A percentile compares a stretch with the other conserved stretches of the same genome.
These are phyloP conservation scores for Leccinum subgranulosum DNA, from an alignment of 768 basidiomycete genomes.

Conservation along the genomic window DNA sequence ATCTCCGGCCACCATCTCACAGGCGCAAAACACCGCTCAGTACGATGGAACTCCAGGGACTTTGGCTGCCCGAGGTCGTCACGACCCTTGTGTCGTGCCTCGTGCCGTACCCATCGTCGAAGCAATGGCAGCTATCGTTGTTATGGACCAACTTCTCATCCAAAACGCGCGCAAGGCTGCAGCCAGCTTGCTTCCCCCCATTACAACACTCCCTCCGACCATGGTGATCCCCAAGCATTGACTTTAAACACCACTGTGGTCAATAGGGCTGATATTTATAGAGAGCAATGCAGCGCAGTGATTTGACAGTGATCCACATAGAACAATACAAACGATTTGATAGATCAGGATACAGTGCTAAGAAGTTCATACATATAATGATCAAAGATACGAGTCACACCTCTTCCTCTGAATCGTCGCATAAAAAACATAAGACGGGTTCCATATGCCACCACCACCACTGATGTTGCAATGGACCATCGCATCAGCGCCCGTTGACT, in stretches of 20 bases:
- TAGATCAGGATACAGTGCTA: background rate
- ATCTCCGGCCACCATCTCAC: constrained; percentile 96
- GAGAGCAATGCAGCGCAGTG: background rate
- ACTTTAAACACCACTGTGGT: constrained; percentile 6
- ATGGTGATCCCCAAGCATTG: constrained; percentile 67
- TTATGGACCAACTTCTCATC: constrained; percentile 90
- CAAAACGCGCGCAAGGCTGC: constrained; percentile 83
- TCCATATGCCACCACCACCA: constrained; percentile 86
- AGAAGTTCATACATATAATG: background rate
- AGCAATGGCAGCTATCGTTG: constrained; percentile 92
- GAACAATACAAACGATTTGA: constrained; percentile 12
- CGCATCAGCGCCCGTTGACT: background rate
- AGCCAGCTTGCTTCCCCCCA: constrained; percentile 71
- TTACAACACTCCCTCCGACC: constrained; percentile 87
- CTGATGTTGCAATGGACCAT: constrained; percentile 34
- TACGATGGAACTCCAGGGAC: constrained; percentile 90
- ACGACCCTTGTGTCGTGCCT: constrained; percentile 97
- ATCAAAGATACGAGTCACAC: constrained; percentile 20
- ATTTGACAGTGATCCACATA: constrained; percentile 9
- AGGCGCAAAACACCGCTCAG: constrained; percentile 83
- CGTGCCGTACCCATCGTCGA: constrained; percentile 98
- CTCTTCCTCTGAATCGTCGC: constrained; percentile 50
- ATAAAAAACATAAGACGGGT: constrained; percentile 61
- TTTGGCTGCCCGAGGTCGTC: constrained; percentile 88
- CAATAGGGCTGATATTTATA: background rate